These are phyloP conservation scores for Trichoderma cornu-damae DNA, from an alignment of 2,329 filamentous ascomycete species.

Conservation along the genomic window DNA sequence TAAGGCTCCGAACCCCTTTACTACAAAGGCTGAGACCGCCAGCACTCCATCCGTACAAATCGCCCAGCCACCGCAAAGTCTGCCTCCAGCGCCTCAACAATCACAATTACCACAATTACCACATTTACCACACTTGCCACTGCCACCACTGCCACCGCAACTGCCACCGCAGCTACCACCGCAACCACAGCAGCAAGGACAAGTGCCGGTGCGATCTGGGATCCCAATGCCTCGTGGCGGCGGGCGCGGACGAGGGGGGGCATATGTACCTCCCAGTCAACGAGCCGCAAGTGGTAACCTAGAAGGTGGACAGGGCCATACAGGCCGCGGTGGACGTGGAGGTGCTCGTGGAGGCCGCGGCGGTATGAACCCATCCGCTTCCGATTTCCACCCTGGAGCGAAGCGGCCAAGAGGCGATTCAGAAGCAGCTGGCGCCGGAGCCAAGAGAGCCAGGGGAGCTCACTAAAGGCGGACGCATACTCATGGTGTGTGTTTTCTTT, in stretches of 20 bases:
- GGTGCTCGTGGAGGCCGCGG: conserved; percentile 39
- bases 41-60: conserved; percentile 21
- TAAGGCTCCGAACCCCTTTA: conserved; percentile 30
- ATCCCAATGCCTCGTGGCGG: conserved; percentile 41
- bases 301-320: conserved; percentile 30
- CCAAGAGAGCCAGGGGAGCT: conserved; percentile 40
- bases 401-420: conserved; percentile 54
- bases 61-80: conserved; percentile 8
- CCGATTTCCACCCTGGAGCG: conserved; percentile 54
- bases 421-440: conserved; percentile 37
- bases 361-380: conserved; percentile 46
- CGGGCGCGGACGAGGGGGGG: conserved; percentile 36
- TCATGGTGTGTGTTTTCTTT: not conserved
- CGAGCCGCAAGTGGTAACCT: conserved; percentile 34
- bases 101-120: conserved; percentile 22
- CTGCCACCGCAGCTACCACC: conserved; percentile 22
- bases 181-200: conserved; percentile 22
- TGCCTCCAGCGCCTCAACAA: conserved; percentile 20
- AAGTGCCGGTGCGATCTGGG: conserved; percentile 30
- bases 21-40: conserved; percentile 22
- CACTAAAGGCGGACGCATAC: conserved; percentile 27
- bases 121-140: no score
- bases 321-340: conserved; percentile 39
- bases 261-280: conserved; percentile 37
- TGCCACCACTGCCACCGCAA: conserved; percentile 23